Evolutionary conservation across 2,329 filamentous ascomycete genomes (phyloP).

Genomic region (Pyrenophora teres): DNA sequence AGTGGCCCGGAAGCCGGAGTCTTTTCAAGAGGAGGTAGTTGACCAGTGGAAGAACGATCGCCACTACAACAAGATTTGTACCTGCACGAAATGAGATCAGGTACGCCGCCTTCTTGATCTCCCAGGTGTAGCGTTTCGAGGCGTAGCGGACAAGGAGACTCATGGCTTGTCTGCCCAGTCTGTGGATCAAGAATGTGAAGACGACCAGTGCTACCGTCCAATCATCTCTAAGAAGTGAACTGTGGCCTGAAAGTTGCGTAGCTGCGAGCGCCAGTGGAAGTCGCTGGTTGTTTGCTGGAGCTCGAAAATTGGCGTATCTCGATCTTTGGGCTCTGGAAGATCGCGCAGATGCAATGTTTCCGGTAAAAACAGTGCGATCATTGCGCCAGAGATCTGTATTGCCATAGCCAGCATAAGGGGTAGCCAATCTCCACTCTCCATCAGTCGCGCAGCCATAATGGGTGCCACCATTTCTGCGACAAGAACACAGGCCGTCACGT

Average conservation of each 20-base stretch:
- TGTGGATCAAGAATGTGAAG: slow-evolving; percentile 54
- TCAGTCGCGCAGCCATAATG: slow-evolving; percentile 38
- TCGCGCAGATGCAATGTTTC: slow-evolving; percentile 45
- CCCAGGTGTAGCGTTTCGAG: slow-evolving; percentile 57
- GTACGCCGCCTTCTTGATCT: slow-evolving; percentile 49
- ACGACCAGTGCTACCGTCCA: slow-evolving; percentile 50
- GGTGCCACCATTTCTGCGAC: slow-evolving; percentile 43
- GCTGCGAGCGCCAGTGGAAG: slow-evolving; percentile 35
- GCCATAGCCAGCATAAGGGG: slow-evolving; percentile 39
- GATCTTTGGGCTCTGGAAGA: slow-evolving; percentile 32
- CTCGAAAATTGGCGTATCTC: slow-evolving; percentile 20
- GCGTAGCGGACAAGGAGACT: slow-evolving; percentile 58
- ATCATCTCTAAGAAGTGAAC: slow-evolving; percentile 50
- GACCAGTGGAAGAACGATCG: slow-evolving; percentile 52
- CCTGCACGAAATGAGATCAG: slow-evolving; percentile 55
- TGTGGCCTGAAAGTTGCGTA: slow-evolving; percentile 44
- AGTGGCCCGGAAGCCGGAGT: slow-evolving; percentile 43
- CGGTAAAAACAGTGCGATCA: slow-evolving; percentile 37
- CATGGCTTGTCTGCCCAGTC: slow-evolving; percentile 54
- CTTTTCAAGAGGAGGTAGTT: slow-evolving; percentile 47
- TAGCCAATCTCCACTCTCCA: slow-evolving; percentile 42
- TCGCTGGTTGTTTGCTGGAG: slow-evolving; percentile 19
- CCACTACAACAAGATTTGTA: slow-evolving; percentile 54
- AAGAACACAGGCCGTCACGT: slow-evolving; percentile 38
- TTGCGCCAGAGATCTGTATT: slow-evolving; percentile 34